Conservation (phyloP, 2,329 filamentous ascomycete species). For the Fusarium sp. region DNA sequence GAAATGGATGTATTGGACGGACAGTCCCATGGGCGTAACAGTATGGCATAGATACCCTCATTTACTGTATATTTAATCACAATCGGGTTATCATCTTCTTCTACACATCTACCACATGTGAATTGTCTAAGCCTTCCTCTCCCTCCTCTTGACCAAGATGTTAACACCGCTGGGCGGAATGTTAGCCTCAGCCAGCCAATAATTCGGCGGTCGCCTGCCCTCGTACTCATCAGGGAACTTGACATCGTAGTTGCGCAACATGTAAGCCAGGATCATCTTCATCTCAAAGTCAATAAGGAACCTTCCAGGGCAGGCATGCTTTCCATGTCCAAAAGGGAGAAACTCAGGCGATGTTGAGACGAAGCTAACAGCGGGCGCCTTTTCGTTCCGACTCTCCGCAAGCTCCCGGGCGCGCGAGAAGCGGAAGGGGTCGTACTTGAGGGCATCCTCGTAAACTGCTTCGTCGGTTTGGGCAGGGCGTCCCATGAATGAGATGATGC, state of each 20-base stretch:
- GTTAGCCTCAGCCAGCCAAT: conserved; percentile 42
- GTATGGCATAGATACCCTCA: no score
- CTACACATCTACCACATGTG: neutral
- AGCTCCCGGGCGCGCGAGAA: conserved; percentile 57
- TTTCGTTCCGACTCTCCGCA: conserved; percentile 31
- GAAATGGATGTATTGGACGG: no score
- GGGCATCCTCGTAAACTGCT: conserved; percentile 53
- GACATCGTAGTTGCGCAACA: conserved; percentile 43
- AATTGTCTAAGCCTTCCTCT: neutral
- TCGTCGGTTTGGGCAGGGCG: conserved; percentile 52
- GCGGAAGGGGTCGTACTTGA: conserved; percentile 60
- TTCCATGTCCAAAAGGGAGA: conserved; percentile 56
- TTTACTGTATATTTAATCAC: no score
- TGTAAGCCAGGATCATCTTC: conserved; percentile 52
- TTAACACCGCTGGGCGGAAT: conserved; percentile 37
- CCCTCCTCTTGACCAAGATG: conserved; percentile 40
- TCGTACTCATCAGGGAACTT: conserved; percentile 40
- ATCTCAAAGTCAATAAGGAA: conserved; percentile 53
- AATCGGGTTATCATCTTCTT: no score
- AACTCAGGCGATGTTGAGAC: conserved; percentile 47
- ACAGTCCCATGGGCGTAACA: no score
- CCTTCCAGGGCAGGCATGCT: conserved; percentile 53
- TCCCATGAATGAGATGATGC: conserved; percentile 53
- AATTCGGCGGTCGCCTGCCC: conserved; percentile 41
- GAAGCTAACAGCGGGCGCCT: conserved; percentile 22